Evolutionary conservation across 2,329 filamentous ascomycete genomes (phyloP), one percentile per base, ranked within the genome.

Genomic region (Macrophomina pseudophaseolina): DNA sequence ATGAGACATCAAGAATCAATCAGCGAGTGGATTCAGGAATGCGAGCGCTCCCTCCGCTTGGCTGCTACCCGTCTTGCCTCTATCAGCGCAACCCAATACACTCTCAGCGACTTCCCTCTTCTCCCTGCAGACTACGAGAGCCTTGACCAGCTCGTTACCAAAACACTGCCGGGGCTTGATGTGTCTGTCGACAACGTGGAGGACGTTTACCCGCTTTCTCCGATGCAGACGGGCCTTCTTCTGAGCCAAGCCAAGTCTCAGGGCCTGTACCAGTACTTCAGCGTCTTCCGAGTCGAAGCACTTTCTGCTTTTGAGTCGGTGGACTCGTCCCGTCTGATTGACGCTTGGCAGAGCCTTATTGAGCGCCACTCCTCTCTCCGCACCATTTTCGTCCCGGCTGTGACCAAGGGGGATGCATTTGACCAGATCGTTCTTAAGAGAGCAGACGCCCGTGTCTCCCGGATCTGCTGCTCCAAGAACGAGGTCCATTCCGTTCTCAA

Each of bases 1-100:
- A 84, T 84, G 81, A 71, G 72, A 11, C 81, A 84, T 68, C 82
- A 85, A 67, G 71, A 76, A 3, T 70, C 71, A 1, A 82, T 86
- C 30, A 72, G 74, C 12, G 46, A 72, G 14, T 85, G 83, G 83
- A 76, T 85, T 3, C 71, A 73, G 0, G 70, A 72, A 46, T 84
- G 79, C 64, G 72, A 75, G n/a, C 59, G 74, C 4, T 72, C 75
- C 1, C 74, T 84, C 4, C 69, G 69, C 1, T 53, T 69, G 6
- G 74, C 69, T 74, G 78, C 74, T 64, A 69, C 69, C 68, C 75
- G 42, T 32, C 59, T 63, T 16, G 33, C 59, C 12, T 30, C 18
- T 30, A 48, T 48, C 44, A 32, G 18, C 14, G 12, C 44, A 35
- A n/a, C 53, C 53, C 53, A 63, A 11, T 42, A 28, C 53, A 56